Conservation (phyloP, 495 filamentous ascomycete genomes). For the Talaromyces ruber region DNA sequence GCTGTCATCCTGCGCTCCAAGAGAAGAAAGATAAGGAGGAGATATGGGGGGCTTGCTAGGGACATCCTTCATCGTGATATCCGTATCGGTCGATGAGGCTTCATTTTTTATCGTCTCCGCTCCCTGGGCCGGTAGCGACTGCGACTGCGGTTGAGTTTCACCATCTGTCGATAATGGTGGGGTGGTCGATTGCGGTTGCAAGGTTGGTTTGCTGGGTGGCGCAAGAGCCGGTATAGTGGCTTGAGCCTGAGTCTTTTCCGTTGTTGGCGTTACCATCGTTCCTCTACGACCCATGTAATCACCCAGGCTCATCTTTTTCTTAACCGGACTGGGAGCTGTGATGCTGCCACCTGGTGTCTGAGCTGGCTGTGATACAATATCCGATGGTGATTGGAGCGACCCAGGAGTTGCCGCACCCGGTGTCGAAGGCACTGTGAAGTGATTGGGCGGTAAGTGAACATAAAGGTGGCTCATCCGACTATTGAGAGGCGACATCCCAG, state of each 20-base stretch:
- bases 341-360: slow-evolving; percentile 22
- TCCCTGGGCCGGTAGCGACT: neutral
- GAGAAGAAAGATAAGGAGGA: slow-evolving; percentile 5
- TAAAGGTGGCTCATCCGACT: slow-evolving; percentile 22
- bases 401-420: slow-evolving; percentile 24
- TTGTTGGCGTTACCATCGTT: slow-evolving; percentile 30
- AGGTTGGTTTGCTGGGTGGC: slow-evolving; percentile 15
- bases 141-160: neutral
- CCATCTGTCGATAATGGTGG: slow-evolving; percentile 2
- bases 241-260: slow-evolving; percentile 29
- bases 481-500: slow-evolving; percentile 13
- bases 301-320: slow-evolving; percentile 61
- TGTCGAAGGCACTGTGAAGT: slow-evolving; percentile 16
- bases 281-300: slow-evolving; percentile 51
- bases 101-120: neutral
- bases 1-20: slow-evolving; percentile 3
- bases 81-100: neutral
- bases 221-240: slow-evolving; percentile 13
- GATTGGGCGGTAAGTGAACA: slow-evolving; percentile 31
- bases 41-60: slow-evolving; percentile 4
- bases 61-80: slow-evolving; percentile 6
- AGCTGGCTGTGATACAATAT: slow-evolving; percentile 14
- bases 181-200: neutral
- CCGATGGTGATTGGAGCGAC: slow-evolving; percentile 24
- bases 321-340: slow-evolving; percentile 47